Evolutionary conservation across 2,329 filamentous ascomycete species (phyloP).

Genomic region (Aaosphaeria arxii): DNA sequence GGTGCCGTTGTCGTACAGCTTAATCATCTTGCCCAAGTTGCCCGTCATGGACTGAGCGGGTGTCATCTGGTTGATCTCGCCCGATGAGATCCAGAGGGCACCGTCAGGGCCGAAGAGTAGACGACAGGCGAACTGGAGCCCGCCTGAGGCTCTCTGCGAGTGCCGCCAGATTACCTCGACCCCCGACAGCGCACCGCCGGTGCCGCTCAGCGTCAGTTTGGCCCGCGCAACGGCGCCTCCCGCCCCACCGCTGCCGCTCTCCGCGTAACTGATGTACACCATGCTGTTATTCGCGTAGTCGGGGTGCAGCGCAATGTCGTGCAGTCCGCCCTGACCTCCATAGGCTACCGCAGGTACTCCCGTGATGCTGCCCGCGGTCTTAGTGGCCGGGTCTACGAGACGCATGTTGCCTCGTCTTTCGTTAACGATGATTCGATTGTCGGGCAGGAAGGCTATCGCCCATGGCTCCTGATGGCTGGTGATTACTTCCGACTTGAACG

Average conservation of each 20-base stretch:
- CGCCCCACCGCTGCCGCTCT: constrained; percentile 12
- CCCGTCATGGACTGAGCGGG: constrained; percentile 13
- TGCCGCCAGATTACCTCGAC: constrained; percentile 16
- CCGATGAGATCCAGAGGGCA: constrained; percentile 13
- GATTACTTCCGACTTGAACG: constrained; percentile 13
- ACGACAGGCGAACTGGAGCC: constrained; percentile 14
- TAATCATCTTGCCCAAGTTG: constrained; percentile 15
- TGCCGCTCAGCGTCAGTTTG: constrained; percentile 12
- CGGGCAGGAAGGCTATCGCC: constrained; percentile 14
- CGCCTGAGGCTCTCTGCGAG: constrained; percentile 12
- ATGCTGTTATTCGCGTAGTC: constrained; percentile 14
- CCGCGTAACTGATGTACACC: constrained; percentile 14
- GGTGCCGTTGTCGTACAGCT: constrained; percentile 15
- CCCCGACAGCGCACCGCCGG: constrained; percentile 11
- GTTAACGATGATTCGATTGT: constrained; percentile 13
- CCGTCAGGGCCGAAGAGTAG: constrained; percentile 14
- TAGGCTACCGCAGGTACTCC: constrained; percentile 14
- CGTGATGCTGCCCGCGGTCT: constrained; percentile 11
- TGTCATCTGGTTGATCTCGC: constrained; percentile 15
- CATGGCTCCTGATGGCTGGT: constrained; percentile 12
- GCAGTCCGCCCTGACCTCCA: constrained; percentile 14
- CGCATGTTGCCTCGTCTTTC: constrained; percentile 13
- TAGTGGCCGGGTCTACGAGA: constrained; percentile 11
- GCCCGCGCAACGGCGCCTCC: constrained; percentile 11
- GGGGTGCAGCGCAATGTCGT: constrained; percentile 14